Base-by-base conservation (phyloP, 2,329 filamentous ascomycete genomes). In the Fusarium siculi region DNA sequence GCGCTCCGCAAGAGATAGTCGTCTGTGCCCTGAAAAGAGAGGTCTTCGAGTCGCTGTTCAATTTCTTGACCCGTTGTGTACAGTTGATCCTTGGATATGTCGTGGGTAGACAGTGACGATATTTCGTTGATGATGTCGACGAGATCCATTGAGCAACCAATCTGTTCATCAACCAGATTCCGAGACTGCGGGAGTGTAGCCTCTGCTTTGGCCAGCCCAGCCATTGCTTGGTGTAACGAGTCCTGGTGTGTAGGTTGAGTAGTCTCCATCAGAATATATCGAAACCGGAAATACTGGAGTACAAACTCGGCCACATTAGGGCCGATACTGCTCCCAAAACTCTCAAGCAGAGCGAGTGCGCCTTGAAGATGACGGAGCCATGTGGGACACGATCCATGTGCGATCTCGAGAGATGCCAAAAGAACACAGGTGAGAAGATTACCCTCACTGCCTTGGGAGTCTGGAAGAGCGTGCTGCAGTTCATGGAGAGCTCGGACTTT, bases 81-180 rank as follows among this genome's bases (percentile, higher is more conserved):
- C 5, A 71, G 44, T 4, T 72, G 49, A 28, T 72, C 64, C 30
- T 66, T 56, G 18, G 71, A 43, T 3, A 66, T 49, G 5, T 52
- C 52, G 10, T 36, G 28, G 14, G 50, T 44, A 9, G 74, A 67
- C 11, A 74, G 32, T 9, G 75, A 64, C 16, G 73, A 77, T 43
- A 76, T 72, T 25, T 75, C 65, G 7, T 76, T 77, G 30, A 77
- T 74, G 2, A 76, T 72, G 44, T 77, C 73, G 30, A 77, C 75
- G 21, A 77, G 53, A 40, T 76, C 75, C 75, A 77, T 77, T 1
- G 75, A 77, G 39, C 75, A 77, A 3, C 75, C 75, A 12, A 77
- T 73, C 4, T 76, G 75, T 19, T 76, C 75, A 28, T 77, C 75
- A n/a, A 77, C 54, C 4, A 72, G 37, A 18, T 25, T 25, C 25